Evolutionary conservation across 257 asterid genomes (phyloP), one percentile per base, ranked within the genome.

Genomic region (Capsicum pubescens): DNA sequence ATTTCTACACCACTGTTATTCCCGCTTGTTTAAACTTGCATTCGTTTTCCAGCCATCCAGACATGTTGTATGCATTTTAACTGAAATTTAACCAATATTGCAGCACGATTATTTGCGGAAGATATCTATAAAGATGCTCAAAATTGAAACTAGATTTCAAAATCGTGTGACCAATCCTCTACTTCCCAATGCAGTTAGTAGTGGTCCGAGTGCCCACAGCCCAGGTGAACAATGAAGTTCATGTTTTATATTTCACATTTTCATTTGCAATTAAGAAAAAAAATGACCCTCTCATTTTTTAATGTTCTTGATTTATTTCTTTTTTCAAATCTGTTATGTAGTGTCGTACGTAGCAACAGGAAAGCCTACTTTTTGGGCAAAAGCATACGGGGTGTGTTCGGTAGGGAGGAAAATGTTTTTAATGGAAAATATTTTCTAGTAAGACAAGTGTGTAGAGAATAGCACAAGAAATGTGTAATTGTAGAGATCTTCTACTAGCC

Each of bases 31-130:
- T 76, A 48, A 21, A 52, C 19, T 16, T 76, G 81, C 81, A 50
- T 50, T 21, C 16, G 15, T 21, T 21, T 74, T 50, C 80, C 39
- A 74, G 60, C 50, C 60, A 71, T 71, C 16, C 48, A 48, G 6
- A 19, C 44, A 7, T 19, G 44, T 12, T 48, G 60, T 74, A 74
- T 74, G 60, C 81, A 76, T 76, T 76, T 52, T 76, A 21, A 21
- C 81, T 21, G 32, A 21, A 50, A 13, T 21, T 52, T 72, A 72
- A 50, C 61, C 52, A 1, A 76, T 3, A 55, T 72, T 90, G 89
- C 97, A 93, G 98, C 79, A 92, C 3, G 98, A 96, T 89, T 94
- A 96, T 85, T 69, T 94, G 80, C 89, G 95, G 85, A 92, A 90
- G 89, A 93, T 96, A 87, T 91, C 97, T 64, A 50, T 91, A 89